A percentile compares a stretch with the other conserved stretches of the same genome.
These are phyloP conservation scores for Microsporum ferrugineum DNA, from an alignment of 2,329 filamentous ascomycete genomes.

Conservation along the genomic window DNA sequence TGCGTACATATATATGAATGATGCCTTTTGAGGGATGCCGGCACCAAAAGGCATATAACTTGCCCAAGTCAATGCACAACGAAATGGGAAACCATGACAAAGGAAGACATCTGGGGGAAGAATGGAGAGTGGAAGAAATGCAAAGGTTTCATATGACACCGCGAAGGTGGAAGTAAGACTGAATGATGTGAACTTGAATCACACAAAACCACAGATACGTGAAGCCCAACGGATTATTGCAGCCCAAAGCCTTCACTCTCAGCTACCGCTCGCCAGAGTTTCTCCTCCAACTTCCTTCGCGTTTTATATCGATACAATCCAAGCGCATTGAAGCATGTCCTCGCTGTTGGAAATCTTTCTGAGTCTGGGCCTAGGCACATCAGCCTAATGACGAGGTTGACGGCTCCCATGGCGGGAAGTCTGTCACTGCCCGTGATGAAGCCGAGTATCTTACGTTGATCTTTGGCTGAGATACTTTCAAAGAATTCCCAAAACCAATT, in stretches of 20 bases:
- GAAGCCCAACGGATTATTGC: slow-evolving; percentile 43
- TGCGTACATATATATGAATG: neutral
- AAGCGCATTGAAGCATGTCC: slow-evolving; percentile 84
- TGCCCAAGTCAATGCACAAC: neutral
- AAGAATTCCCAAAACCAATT: slow-evolving; percentile 87
- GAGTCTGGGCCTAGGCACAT: slow-evolving; percentile 64
- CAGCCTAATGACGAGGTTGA: slow-evolving; percentile 65
- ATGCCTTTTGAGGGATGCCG: neutral
- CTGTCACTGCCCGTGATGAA: slow-evolving; percentile 88
- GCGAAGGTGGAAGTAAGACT: neutral
- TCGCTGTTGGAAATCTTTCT: slow-evolving; percentile 66
- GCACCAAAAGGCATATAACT: too few species aligned
- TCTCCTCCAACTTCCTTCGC: slow-evolving; percentile 54
- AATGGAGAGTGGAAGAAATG: neutral
- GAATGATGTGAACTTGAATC: neutral
- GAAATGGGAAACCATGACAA: neutral
- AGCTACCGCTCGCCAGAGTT: slow-evolving; percentile 74
- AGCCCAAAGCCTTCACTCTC: slow-evolving; percentile 89
- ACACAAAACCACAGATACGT: neutral
- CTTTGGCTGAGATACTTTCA: slow-evolving; percentile 48
- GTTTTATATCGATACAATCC: slow-evolving; percentile 62
- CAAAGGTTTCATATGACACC: neutral
- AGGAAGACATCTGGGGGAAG: neutral
- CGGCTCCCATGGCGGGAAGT: slow-evolving; percentile 76
- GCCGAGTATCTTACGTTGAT: slow-evolving; percentile 66